phyloP scores from a whole-genome alignment of 257 asterid genomes.

The Knoxia roxburghii region DNA sequence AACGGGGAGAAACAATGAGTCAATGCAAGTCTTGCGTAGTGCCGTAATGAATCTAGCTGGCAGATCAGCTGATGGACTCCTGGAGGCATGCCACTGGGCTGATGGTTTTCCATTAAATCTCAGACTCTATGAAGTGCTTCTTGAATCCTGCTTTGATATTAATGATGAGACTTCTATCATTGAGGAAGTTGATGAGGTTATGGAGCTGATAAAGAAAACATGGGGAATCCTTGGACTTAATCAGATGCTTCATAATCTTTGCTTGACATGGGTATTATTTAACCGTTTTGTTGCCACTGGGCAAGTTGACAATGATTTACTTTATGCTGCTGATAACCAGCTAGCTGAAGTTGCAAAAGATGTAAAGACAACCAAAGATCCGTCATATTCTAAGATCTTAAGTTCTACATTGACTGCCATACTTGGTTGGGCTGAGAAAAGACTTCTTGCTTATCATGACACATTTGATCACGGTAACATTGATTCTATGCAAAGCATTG shows the following conservation, averaged over 20 bases:
- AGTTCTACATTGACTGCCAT: constrained; percentile 86
- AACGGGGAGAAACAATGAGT: constrained; percentile 93
- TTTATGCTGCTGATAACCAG: constrained; percentile 75
- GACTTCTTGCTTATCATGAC: constrained; percentile 95
- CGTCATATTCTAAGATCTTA: constrained; percentile 63
- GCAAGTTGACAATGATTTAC: constrained; percentile 68
- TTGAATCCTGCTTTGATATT: constrained; percentile 81
- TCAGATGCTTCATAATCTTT: constrained; percentile 84
- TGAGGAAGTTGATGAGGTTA: constrained; percentile 91
- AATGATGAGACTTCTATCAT: constrained; percentile 69
- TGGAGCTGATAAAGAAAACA: constrained; percentile 92
- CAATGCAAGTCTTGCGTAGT: constrained; percentile 93
- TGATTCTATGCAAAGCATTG: constrained; percentile 82
- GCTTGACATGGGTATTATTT: constrained; percentile 91
- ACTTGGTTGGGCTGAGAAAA: constrained; percentile 98
- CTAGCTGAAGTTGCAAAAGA: constrained; percentile 90
- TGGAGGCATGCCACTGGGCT: constrained; percentile 94
- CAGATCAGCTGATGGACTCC: constrained; percentile 69
- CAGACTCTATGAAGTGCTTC: constrained; percentile 84
- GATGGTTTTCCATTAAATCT: constrained; percentile 92
- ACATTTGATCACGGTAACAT: constrained; percentile 70
- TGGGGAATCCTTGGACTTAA: constrained; percentile 87
- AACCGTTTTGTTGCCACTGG: constrained; percentile 84
- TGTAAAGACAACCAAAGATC: constrained; percentile 74
- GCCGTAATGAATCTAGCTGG: constrained; percentile 75